Conservation (phyloP, 257 asterid genomes). For the Scutellaria baicalensis region DNA sequence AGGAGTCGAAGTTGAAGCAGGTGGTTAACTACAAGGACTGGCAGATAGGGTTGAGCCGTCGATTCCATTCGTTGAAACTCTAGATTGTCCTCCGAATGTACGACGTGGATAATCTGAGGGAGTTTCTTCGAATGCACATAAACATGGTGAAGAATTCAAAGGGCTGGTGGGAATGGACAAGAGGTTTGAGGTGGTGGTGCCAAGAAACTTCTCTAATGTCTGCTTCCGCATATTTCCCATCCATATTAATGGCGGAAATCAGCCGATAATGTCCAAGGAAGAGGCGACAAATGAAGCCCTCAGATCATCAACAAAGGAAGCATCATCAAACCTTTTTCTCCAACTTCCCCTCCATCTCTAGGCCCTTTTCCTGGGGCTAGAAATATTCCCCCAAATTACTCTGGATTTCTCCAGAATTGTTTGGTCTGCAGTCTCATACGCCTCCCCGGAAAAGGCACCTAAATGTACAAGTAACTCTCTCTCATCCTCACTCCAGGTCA, state of each 20-base stretch:
- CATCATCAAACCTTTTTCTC: slow-evolving; percentile 38
- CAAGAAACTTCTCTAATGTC: slow-evolving; percentile 53
- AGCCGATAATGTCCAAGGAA: too few relatives aligned
- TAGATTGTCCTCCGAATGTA: slow-evolving; percentile 63
- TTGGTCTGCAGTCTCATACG: slow-evolving; percentile 67
- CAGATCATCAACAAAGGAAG: slow-evolving; percentile 65
- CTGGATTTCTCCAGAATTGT: slow-evolving; percentile 62
- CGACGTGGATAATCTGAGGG: slow-evolving; percentile 45
- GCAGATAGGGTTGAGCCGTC: slow-evolving; percentile 59
- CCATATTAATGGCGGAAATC: too few relatives aligned
- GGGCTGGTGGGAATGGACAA: slow-evolving; percentile 36
- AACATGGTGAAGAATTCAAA: slow-evolving; percentile 58
- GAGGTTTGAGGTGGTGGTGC: slow-evolving; percentile 54
- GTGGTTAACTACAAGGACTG: slow-evolving; percentile 73
- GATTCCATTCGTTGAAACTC: slow-evolving; percentile 53
- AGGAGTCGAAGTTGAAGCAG: slow-evolving; percentile 41
- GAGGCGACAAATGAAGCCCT: slow-evolving; percentile 20
- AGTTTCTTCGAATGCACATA: slow-evolving; percentile 38
- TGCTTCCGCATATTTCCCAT: slow-evolving; percentile 43
- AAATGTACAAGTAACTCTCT: slow-evolving; percentile 80
- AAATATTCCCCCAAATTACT: not conserved
- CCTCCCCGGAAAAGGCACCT: slow-evolving; percentile 73
- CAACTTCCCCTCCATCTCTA: slow-evolving; percentile 18
- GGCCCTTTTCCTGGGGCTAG: slow-evolving; percentile 14
- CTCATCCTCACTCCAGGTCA: too few relatives aligned